A percentile compares a stretch with the other conserved stretches of the same genome.
phyloP scores from a whole-genome alignment of 148 eudicot genomes.

The Cornus kousa region DNA sequence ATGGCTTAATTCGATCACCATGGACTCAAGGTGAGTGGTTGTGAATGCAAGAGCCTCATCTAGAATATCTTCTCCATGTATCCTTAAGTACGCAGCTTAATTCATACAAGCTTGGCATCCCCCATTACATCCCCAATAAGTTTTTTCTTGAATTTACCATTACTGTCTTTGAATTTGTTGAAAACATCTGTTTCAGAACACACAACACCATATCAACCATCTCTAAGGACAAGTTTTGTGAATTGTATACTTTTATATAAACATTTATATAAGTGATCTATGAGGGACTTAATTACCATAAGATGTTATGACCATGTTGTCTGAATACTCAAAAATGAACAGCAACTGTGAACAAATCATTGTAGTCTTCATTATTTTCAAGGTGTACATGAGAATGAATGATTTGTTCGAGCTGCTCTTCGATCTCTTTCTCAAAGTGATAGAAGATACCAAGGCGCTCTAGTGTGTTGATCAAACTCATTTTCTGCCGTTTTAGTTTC shows the following conservation, averaged over 20 bases:
- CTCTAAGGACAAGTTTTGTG: too few species aligned
- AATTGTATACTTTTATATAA: too few species aligned
- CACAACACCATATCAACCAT: background rate
- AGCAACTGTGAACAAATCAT: conserved; percentile 25
- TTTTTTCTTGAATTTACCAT: conserved; percentile 16
- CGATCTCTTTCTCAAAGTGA: too few species aligned
- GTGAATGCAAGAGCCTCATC: too few species aligned
- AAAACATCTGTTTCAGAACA: conserved; percentile 16
- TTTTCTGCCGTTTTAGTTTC: too few species aligned
- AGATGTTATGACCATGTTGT: background rate
- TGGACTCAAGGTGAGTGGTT: too few species aligned
- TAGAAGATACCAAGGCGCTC: too few species aligned
- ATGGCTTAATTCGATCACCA: too few species aligned
- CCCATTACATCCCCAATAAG: conserved; percentile 12
- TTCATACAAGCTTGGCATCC: conserved; percentile 32
- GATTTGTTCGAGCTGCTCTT: too few species aligned
- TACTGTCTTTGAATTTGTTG: background rate
- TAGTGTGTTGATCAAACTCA: too few species aligned
- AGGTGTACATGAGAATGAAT: background rate
- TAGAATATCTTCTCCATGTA: too few species aligned
- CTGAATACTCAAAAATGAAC: background rate
- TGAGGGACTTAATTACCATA: conserved; percentile 13
- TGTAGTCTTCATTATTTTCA: background rate
- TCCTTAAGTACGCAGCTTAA: conserved; percentile 8
- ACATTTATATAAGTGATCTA: too few species aligned